phyloP scores from a whole-genome alignment of 129 eudicot genomes.

The Flaveria brownii region DNA sequence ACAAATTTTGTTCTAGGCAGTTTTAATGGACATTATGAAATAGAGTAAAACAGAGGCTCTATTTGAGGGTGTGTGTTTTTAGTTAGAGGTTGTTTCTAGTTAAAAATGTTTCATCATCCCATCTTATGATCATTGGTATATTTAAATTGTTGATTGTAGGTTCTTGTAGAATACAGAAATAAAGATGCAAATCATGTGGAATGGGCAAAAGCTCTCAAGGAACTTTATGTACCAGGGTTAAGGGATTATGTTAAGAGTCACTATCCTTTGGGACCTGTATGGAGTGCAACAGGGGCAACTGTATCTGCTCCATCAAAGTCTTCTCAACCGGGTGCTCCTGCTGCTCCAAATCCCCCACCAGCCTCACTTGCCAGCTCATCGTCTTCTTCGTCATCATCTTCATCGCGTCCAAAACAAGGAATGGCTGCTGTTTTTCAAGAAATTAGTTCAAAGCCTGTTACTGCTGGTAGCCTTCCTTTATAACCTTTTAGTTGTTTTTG shows the following conservation, averaged over 20 bases:
- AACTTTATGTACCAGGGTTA: constrained; percentile 87
- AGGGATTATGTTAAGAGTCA: constrained; percentile 85
- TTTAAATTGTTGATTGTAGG: constrained; percentile 39
- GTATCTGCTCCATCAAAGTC: constrained; percentile 59
- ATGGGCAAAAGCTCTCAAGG: constrained; percentile 96
- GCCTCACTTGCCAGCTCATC: constrained; percentile 60
- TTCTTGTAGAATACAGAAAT: constrained; percentile 81
- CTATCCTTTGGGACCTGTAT: constrained; percentile 93
- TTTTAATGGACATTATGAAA: background rate
- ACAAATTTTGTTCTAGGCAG: background rate
- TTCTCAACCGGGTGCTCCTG: constrained; percentile 57
- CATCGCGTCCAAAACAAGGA: constrained; percentile 70
- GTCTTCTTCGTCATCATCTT: constrained; percentile 64
- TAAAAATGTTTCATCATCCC: background rate
- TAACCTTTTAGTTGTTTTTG: background rate
- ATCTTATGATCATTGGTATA: constrained; percentile 1
- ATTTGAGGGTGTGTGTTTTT: background rate
- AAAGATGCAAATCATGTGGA: constrained; percentile 86
- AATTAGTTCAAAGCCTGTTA: constrained; percentile 73
- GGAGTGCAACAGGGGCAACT: constrained; percentile 70
- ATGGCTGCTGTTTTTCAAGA: constrained; percentile 95
- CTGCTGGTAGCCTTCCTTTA: constrained; percentile 56
- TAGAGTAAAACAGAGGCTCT: constrained; percentile 4
- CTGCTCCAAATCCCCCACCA: constrained; percentile 88
- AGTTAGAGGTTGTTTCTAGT: background rate